phyloP scores from a whole-genome alignment of 1,284 basidiomycete species.

The Athelia psychrophila region DNA sequence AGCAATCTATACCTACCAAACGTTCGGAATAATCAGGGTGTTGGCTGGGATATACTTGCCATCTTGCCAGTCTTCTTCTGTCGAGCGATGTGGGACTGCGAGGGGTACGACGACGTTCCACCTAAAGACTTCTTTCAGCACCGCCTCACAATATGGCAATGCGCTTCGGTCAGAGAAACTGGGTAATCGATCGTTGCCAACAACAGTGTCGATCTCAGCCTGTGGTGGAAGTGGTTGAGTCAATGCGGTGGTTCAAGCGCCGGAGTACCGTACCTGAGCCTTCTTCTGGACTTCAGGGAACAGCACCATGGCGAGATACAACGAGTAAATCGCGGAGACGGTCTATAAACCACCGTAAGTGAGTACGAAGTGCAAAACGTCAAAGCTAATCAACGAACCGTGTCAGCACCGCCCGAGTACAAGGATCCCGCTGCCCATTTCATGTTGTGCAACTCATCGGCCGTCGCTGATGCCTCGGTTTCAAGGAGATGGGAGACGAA shows the following conservation, averaged over 20 bases:
- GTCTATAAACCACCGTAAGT: constrained; percentile 7
- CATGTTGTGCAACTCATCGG: constrained; percentile 26
- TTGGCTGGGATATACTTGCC: constrained; percentile 30
- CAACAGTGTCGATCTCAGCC: constrained; percentile 36
- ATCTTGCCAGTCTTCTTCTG: constrained; percentile 19
- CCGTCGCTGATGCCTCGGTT: constrained; percentile 15
- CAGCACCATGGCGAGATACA: constrained; percentile 36
- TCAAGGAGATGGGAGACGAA: constrained; percentile 27
- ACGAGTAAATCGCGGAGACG: constrained; percentile 18
- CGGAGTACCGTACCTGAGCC: no score
- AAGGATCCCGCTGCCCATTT: constrained; percentile 36
- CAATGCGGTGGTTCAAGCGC: no score
- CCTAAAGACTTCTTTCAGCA: constrained; percentile 40
- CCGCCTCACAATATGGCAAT: constrained; percentile 37
- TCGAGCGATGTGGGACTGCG: constrained; percentile 19
- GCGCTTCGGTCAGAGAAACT: constrained; percentile 33
- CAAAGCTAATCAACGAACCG: background rate
- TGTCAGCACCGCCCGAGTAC: constrained; percentile 18
- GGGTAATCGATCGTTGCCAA: constrained; percentile 36
- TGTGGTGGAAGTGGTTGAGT: no score
- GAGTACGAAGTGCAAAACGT: background rate
- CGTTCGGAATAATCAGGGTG: constrained; percentile 18
- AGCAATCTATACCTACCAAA: constrained; percentile 13
- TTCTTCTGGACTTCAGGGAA: constrained; percentile 35
- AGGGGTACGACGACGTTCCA: constrained; percentile 29